Evolutionary conservation across 495 filamentous ascomycete genomes (phyloP), one percentile per base, ranked within the genome.

Genomic region (Evernia prunastri): DNA sequence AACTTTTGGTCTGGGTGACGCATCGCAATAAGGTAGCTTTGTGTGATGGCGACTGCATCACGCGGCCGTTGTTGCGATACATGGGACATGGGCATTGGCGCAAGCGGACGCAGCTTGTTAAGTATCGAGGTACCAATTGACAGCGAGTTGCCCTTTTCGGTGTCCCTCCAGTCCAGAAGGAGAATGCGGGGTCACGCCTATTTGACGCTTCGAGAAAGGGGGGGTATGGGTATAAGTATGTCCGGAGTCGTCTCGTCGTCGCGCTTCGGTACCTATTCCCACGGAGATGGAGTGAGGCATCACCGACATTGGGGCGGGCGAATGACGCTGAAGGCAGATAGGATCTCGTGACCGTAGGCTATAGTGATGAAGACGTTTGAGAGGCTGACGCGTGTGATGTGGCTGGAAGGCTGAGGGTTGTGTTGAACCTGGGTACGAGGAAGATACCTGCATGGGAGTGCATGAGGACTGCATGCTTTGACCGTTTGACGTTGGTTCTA

Each of bases 131-230:
- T 53, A 56, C 54, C 62, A 23, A 59, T 51, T 51, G 56, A 23
- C 54, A 49, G 56, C 56, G 62, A 64, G 33, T 64, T 64, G 62
- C 62, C 62, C 62, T 25, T 59, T 64, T 59, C 25, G 62, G 62
- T 53, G 56, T 15, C 20, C 17, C 33, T 59, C 25, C n/a, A 54
- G 4, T n/a, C 56, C 62, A 58, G 56, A 64, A 64, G 42, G 27
- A 64, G 62, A 59, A 58, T 64, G 62, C 62, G 62, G 62, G 62
- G 62, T 64, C 62, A 59, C 36, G 61, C 51, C 61, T 56, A 56
- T 56, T 35, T 43, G 29, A 58, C 60, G 56, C 37, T 37, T 45
- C 31, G 37, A 57, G 61, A 63, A 23, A 54, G 37, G 61, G 51
- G 45, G 47, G 31, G 15, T 35, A 62, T 54, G 60, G 51, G 51